Conservation (phyloP, 495 filamentous ascomycete genomes). For the Jackrogersella minutella region DNA sequence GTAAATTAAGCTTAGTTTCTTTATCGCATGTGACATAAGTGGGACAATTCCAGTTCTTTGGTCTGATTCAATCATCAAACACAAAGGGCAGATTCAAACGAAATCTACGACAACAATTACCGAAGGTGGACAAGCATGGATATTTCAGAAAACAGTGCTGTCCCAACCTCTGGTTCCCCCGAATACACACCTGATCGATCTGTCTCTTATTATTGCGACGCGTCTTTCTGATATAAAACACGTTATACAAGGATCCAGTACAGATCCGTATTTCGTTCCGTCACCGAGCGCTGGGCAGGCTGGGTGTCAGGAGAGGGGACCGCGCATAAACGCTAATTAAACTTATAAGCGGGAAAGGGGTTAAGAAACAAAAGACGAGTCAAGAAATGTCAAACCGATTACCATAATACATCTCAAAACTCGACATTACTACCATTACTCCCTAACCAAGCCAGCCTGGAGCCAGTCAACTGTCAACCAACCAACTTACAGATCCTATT, state of each 20-base stretch:
- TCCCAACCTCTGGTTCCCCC: not conserved
- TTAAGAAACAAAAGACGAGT: not conserved
- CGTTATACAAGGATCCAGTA: conserved; percentile 34
- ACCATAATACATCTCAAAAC: conserved; percentile 25
- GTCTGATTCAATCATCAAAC: conserved; percentile 16
- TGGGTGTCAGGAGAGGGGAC: conserved; percentile 12
- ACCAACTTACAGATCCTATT: conserved; percentile 7
- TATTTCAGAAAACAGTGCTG: not conserved
- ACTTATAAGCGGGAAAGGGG: conserved; percentile 16
- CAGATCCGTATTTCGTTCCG: conserved; percentile 1
- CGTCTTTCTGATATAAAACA: conserved; percentile 34
- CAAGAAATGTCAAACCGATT: conserved; percentile 1
- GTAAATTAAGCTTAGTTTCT: conserved; percentile 7
- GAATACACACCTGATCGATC: not conserved
- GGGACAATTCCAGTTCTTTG: not conserved
- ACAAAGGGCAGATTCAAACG: conserved; percentile 12
- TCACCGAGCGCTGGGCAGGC: conserved; percentile 19
- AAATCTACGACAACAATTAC: not conserved
- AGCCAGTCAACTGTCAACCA: too few relatives aligned
- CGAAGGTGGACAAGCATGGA: not conserved
- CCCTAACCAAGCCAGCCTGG: too few relatives aligned
- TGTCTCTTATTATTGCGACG: conserved; percentile 29
- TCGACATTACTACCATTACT: not conserved
- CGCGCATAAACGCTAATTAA: conserved; percentile 40
- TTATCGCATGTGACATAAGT: conserved; percentile 18